Evolutionary conservation across 495 filamentous ascomycete genomes (phyloP), one percentile per base, ranked within the genome.

Genomic region (Parathielavia appendiculata): DNA sequence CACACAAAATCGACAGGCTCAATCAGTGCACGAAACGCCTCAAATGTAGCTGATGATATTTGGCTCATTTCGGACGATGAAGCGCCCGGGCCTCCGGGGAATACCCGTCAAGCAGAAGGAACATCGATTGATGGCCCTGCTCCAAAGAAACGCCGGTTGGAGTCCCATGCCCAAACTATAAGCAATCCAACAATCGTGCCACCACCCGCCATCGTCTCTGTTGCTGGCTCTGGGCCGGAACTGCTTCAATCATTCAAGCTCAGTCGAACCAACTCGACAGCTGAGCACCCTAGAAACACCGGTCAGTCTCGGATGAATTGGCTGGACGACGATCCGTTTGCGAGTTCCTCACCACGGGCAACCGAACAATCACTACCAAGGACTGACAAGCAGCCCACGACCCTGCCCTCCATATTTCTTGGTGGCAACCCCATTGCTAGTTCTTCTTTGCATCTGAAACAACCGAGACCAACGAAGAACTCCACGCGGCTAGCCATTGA

Each of bases 41-140:
- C 34, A 19, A 23, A 43, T 39, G 26, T 22, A 16, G 13, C 48
- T 13, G 54, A 57, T 19, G 14, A 50, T 30, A 20, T 47, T 14
- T 58, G 51, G 36, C 69, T 82, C 51, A 66, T 79, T 13, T 82
- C 79, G 0, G 79, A 84, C 58, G 78, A 83, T 22, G 64, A 62
- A n/a, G n/a, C n/a, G 13, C 19, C 52, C 22, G 32, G 43, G 9
- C 11, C 30, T 4, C 12, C n/a, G 16, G 5, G 1, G 22, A 6
- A 40, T 16, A 11, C 6, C 19, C 34, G 5, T 23, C 6, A 34
- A 40, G 1, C 19, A 34, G 5, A 8, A 8, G 1, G 17, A 4
- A 8, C 11, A 26, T 23, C 46, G 14, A 10, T 26, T 34, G 19
- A 53, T 30, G 26, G 16, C 4, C 61, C 67, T 3, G 43, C 59